phyloP scores from a whole-genome alignment of 2,329 filamentous ascomycete species.

The Fusarium miscanthi region DNA sequence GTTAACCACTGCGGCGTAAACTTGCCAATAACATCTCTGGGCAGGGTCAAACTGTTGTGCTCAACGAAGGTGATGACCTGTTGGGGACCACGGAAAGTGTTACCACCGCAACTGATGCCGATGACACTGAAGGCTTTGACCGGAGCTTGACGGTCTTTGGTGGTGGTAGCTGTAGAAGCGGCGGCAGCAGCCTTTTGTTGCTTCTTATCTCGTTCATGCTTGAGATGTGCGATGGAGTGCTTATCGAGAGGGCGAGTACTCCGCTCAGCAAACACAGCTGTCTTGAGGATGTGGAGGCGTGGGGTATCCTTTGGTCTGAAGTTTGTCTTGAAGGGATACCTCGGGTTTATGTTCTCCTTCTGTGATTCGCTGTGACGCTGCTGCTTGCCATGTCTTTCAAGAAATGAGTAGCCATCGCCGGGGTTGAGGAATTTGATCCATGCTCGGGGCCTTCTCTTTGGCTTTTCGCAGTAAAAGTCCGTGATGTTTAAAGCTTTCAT shows the following conservation, averaged over 20 bases:
- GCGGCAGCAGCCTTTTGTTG: conserved; percentile 29
- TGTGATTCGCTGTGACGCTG: neutral
- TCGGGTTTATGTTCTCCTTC: conserved; percentile 10
- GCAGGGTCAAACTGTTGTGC: conserved; percentile 48
- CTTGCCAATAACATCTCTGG: neutral
- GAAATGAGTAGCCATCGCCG: conserved; percentile 56
- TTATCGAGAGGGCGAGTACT: conserved; percentile 51
- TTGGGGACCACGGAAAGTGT: conserved; percentile 51
- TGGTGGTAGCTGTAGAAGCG: neutral
- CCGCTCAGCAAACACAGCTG: conserved; percentile 43
- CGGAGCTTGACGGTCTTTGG: conserved; percentile 31
- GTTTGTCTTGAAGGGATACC: neutral
- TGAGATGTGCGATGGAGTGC: conserved; percentile 43
- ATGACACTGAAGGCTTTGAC: conserved; percentile 34
- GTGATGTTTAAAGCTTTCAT: conserved; percentile 55
- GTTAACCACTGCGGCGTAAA: conserved; percentile 35
- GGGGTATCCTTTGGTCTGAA: conserved; percentile 36
- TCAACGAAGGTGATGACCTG: conserved; percentile 56
- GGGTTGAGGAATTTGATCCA: conserved; percentile 57
- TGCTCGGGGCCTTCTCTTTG: conserved; percentile 48
- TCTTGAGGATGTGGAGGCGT: conserved; percentile 47
- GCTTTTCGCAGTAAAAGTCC: conserved; percentile 59
- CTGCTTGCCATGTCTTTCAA: conserved; percentile 51
- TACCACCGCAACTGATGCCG: conserved; percentile 60
- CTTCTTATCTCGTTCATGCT: conserved; percentile 43